Base-by-base conservation (phyloP, 495 filamentous ascomycete species). In the Patellaria atrata region DNA sequence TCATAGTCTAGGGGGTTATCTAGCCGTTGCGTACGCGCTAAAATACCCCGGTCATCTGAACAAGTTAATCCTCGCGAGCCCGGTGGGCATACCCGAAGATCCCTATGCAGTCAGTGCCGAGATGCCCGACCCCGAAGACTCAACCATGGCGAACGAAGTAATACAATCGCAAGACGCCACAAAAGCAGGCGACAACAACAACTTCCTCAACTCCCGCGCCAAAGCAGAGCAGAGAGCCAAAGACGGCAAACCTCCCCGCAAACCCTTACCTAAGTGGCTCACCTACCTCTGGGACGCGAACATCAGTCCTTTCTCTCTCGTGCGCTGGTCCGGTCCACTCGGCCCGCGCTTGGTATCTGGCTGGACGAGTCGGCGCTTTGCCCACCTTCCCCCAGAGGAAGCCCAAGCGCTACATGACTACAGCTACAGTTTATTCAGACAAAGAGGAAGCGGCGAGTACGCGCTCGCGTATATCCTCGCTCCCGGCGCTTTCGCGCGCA, bases 201-300 rank as follows among this genome's bases (percentile, higher is more conserved):
- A 71, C 34, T 71, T 73, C 41, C 56, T 72, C 20, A 71, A 67
- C 27, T 64, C 69, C 15, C 50, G 56, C 15, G 51, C 57, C 11
- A 59, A 63, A 36, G 41, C 46, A 31, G 54, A 58, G 27, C 38
- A 24, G 22, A 19, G 23, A 43, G 45, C 23, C 52, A 57, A 5
- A 46, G 50, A 12, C 62, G 62, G 31, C 50, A 46, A 30, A 17
- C 48, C 38, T 42, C 68, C 32, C 59, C 72, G n/a, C 58, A 68
- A 79, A 3, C 78, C 76, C 12, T 45, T 82, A 9, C 79, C 85
- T 0, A 76, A 77, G 54, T 93, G 84, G 83, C 62, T 94, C 12
- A 73, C 73, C 19, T 93, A 82, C 54, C 68, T 97, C 22, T 97
- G 89, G 89, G 89, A 97, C 39, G 82, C 83, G 43, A 97, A 97